Evolutionary conservation across 2,329 filamentous ascomycete genomes (phyloP).

Genomic region (Pseudohalonectria lignicola): DNA sequence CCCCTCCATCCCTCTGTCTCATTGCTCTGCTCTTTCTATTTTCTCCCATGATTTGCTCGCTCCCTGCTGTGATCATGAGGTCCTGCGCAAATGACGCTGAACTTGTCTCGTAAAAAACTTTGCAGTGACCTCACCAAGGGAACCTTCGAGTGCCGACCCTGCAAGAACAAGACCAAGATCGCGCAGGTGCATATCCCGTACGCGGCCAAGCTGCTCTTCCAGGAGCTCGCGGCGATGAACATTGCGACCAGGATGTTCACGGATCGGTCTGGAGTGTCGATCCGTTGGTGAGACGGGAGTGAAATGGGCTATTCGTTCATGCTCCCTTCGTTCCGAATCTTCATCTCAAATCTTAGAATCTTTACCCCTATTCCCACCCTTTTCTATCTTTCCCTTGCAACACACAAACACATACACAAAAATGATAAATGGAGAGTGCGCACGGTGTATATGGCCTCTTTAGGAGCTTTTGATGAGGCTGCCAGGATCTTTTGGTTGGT

Average conservation of each 20-base stretch:
- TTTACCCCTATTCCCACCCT: too few relatives aligned
- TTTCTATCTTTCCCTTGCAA: not conserved
- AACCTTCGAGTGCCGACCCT: conserved; percentile 91
- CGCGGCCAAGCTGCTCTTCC: conserved; percentile 94
- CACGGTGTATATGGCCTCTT: not conserved
- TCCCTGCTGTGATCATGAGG: not conserved
- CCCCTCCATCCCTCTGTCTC: conserved; percentile 2
- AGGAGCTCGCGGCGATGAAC: conserved; percentile 96
- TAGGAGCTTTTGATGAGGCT: not conserved
- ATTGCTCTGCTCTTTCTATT: not conserved
- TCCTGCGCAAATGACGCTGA: too few relatives aligned
- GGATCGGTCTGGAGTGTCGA: conserved; percentile 63
- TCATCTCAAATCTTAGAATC: too few relatives aligned
- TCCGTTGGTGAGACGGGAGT: conserved; percentile 39
- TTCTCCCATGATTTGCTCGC: not conserved
- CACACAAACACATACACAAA: not conserved
- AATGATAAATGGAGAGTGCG: not conserved
- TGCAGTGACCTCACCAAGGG: conserved; percentile 83
- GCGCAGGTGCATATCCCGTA: conserved; percentile 97
- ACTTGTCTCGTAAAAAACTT: not conserved
- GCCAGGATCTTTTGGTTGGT: not conserved
- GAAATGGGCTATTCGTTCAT: too few relatives aligned
- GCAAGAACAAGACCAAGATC: conserved; percentile 98
- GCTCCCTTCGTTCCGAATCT: too few relatives aligned
- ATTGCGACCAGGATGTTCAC: conserved; percentile 98